Percentiles rank a stretch among this genome's conserved stretches.
These are phyloP conservation scores for Oryza longistaminata DNA, from an alignment of 176 grass and related monocot genomes.

Conservation along the genomic window DNA sequence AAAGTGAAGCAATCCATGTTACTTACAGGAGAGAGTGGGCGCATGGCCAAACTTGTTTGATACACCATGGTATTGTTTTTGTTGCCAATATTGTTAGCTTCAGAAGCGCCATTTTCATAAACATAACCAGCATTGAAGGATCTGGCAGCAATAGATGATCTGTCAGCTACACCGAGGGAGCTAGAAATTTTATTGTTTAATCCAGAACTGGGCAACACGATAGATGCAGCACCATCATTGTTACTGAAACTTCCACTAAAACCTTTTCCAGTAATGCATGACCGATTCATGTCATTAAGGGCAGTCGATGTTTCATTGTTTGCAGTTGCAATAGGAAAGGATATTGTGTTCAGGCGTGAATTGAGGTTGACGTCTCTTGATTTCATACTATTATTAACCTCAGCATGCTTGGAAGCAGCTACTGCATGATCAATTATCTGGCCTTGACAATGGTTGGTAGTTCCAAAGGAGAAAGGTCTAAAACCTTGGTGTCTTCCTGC, in stretches of 20 bases:
- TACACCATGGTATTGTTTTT: constrained; percentile 20
- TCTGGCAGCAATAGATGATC: constrained; percentile 22
- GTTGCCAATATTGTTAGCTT: constrained; percentile 38
- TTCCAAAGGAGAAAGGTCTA: constrained; percentile 38
- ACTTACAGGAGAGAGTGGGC: constrained; percentile 35
- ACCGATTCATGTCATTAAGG: constrained; percentile 30
- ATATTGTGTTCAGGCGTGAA: constrained; percentile 44
- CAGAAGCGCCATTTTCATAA: constrained; percentile 30
- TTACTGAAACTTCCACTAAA: constrained; percentile 50
- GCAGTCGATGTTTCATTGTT: constrained; percentile 45
- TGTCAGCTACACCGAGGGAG: constrained; percentile 13
- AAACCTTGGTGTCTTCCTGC: constrained; percentile 25
- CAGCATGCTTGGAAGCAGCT: constrained; percentile 31
- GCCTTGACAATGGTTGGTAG: constrained; percentile 24
- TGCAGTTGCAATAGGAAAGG: constrained; percentile 49
- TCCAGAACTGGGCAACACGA: constrained; percentile 36
- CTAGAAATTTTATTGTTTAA: constrained; percentile 35
- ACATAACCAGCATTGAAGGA: constrained; percentile 42
- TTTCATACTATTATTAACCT: constrained; percentile 43
- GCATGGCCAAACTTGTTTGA: constrained; percentile 28
- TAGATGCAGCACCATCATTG: constrained; percentile 32
- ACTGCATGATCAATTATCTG: constrained; percentile 44
- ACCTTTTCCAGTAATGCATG: constrained; percentile 35
- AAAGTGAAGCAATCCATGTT: constrained; percentile 41
- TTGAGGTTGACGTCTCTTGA: constrained; percentile 52